Evolutionary conservation across 805 yeast genomes (phyloP), one percentile per base, ranked within the genome.

Genomic region (Wickerhamiella domercqiae): DNA sequence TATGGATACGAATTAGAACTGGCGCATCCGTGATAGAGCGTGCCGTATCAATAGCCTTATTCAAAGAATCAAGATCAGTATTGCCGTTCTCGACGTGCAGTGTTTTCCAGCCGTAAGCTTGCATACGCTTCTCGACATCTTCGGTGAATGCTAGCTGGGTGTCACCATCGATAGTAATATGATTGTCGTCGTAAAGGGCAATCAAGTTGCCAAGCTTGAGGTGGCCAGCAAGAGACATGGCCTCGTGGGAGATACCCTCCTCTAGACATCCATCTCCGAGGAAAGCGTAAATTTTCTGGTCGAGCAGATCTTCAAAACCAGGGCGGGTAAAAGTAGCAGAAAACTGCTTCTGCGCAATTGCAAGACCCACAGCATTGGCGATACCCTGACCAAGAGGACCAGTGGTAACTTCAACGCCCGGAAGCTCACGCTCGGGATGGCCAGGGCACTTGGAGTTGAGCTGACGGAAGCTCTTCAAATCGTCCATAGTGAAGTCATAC

Each of bases 361-460:
- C 97, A 49, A 87, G 59, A 67, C 98, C 98, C 53, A 87, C 93
- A 39, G 96, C 96, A 60, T 83, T 86, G 53, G 78, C 70, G 53
- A 87, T 72, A 77, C 98, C 98, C 67, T 87, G 98, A 60, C 98
- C 98, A 54, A 87, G 73, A 41, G 98, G 97, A 62, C 98, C 98
- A 45, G 97, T 87, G 61, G 97, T 84, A 54, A 86, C 94, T 61
- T 87, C 98, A 43, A 84, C 74, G 60, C 97, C 97, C 37, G 90
- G 84, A 43, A 79, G 70, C 56, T 80, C 93, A 36, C 52, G 71
- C 68, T 87, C 98, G 40, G 98, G 98, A 67, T 87, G 98, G 51
- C 98, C 98, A 36, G 98, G 97, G 44, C 94, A 78, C 65, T 75
- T 78, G 47, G 97, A 84, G 57, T 71, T 69, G 55, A 86, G 63